Evolutionary conservation across 2,329 filamentous ascomycete genomes (phyloP).

Genomic region (Colletotrichum aenigma): DNA sequence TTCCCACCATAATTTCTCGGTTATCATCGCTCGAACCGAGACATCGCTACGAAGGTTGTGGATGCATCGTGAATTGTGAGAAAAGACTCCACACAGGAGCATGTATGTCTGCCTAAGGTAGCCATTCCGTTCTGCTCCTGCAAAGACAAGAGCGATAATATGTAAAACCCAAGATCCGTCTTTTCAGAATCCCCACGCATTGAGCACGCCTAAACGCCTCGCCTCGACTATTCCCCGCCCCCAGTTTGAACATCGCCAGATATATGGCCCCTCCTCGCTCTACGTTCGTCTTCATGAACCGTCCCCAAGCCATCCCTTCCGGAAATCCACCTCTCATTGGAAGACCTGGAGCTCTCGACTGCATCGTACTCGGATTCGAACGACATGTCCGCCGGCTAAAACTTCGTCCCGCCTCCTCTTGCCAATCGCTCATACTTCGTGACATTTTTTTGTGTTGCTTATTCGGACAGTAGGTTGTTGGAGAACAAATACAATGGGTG

Average conservation of each 20-base stretch:
- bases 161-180: neutral
- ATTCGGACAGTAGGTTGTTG: neutral
- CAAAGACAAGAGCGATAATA: neutral
- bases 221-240: neutral
- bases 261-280: neutral
- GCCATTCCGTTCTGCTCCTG: too few relatives aligned
- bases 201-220: conserved; percentile 12
- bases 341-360: neutral
- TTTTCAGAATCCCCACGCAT: neutral
- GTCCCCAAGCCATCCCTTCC: accelerated
- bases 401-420: neutral
- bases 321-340: accelerated
- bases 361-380: accelerated
- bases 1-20: too few relatives aligned
- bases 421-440: neutral
- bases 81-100: too few relatives aligned
- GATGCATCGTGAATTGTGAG: too few relatives aligned
- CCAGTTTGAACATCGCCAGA: neutral
- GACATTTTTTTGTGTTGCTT: neutral
- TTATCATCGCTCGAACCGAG: too few relatives aligned
- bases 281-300: neutral
- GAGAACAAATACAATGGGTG: neutral
- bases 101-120: too few relatives aligned
- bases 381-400: accelerated
- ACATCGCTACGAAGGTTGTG: too few relatives aligned